phyloP scores from a whole-genome alignment of 108 stramenopile species.

The Mediolabrus comicus region DNA sequence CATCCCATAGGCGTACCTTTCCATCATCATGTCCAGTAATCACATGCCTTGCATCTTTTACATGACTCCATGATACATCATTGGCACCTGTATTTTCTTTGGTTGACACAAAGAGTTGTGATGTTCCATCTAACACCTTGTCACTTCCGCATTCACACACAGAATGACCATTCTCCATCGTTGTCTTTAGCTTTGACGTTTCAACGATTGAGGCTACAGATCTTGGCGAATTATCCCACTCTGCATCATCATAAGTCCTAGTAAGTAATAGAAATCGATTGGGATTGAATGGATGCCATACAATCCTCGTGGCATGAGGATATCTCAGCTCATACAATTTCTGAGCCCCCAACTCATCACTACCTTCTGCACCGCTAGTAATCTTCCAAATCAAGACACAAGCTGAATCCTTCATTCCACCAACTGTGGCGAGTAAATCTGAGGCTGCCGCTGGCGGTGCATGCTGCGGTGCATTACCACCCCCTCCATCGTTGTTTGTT shows the following conservation, averaged over 20 bases:
- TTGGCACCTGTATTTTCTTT: constrained; percentile 20
- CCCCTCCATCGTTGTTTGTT: constrained; percentile 46
- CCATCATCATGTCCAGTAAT: constrained; percentile 70
- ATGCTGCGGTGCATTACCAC: constrained; percentile 36
- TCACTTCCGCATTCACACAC: constrained; percentile 34
- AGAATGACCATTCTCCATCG: constrained; percentile 17
- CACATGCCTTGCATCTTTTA: constrained; percentile 51
- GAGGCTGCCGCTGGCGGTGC: constrained; percentile 23
- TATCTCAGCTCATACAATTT: constrained; percentile 56
- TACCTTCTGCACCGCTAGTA: constrained; percentile 1
- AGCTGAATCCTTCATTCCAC: constrained; percentile 39
- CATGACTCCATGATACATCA: constrained; percentile 67
- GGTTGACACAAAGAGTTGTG: constrained; percentile 33
- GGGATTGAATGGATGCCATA: constrained; percentile 87
- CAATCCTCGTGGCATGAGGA: constrained; percentile 19
- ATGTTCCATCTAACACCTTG: constrained; percentile 44
- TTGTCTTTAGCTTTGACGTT: constrained; percentile 53
- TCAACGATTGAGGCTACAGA: constrained; percentile 71
- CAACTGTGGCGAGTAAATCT: constrained; percentile 35
- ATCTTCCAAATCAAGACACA: constrained; percentile 45
- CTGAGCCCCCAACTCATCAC: constrained; percentile 49
- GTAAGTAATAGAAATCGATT: constrained; percentile 60
- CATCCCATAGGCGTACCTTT: constrained; percentile 67
- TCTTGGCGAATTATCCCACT: neutral
- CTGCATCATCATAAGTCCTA: neutral